Percentiles rank a stretch among this genome's conserved stretches.
phyloP scores from a whole-genome alignment of 148 eudicot species.

The Chenopodium suecicum region DNA sequence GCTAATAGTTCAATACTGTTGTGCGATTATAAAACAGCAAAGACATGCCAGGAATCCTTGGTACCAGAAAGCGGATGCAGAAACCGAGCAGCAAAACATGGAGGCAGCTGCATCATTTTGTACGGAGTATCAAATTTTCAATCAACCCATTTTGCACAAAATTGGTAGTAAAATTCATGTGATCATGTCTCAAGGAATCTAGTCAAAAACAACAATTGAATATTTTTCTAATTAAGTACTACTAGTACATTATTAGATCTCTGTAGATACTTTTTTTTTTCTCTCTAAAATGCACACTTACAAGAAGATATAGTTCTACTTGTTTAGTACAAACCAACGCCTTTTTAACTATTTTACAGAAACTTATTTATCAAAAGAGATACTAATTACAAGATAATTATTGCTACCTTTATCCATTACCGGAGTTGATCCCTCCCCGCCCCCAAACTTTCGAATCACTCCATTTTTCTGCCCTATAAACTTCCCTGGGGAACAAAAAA shows the following conservation, averaged over 20 bases:
- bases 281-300: constrained; percentile 25
- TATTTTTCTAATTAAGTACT: not conserved
- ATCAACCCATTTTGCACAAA: constrained; percentile 7
- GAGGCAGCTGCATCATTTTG: constrained; percentile 8
- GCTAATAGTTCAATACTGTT: too few relatives aligned
- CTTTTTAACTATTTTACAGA: constrained; percentile 25
- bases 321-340: constrained; percentile 11
- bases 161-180: constrained; percentile 12
- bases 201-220: not conserved
- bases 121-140: not conserved
- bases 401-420: constrained; percentile 14
- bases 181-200: constrained; percentile 18
- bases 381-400: constrained; percentile 17
- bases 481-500: not conserved
- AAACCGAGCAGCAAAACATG: constrained; percentile 15
- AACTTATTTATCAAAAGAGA: not conserved
- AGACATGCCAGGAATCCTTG: constrained; percentile 24
- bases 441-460: not conserved
- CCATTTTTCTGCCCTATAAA: constrained; percentile 5
- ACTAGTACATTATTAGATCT: constrained; percentile 14
- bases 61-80: constrained; percentile 28
- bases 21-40: not conserved
- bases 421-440: constrained; percentile 1
- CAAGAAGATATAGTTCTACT: constrained; percentile 18
- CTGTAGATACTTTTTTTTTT: constrained; percentile 5